Evolutionary conservation across 2,329 filamentous ascomycete genomes (phyloP).

Genomic region (Fusarium verrucosum): DNA sequence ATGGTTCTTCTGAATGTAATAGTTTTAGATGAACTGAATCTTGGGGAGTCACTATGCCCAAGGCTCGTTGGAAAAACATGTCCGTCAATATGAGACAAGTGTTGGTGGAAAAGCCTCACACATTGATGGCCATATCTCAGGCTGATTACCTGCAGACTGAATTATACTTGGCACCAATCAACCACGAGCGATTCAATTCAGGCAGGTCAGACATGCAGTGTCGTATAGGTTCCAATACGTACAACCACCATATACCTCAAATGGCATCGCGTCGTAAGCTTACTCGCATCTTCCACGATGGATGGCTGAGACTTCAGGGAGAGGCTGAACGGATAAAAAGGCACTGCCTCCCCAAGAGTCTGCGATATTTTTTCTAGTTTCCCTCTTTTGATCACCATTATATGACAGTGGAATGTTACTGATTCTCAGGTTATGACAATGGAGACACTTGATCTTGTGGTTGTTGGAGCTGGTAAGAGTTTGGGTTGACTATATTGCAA

Average conservation of each 20-base stretch:
- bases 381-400: not conserved
- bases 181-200: not conserved
- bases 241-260: not conserved
- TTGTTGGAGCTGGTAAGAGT: conserved; percentile 62
- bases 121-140: too few relatives aligned
- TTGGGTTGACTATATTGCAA: conserved; percentile 9
- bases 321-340: not conserved
- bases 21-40: too few relatives aligned
- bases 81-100: too few relatives aligned
- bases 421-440: conserved; percentile 37
- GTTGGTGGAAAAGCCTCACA: too few relatives aligned
- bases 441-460: conserved; percentile 58
- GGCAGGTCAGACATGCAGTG: not conserved
- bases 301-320: not conserved
- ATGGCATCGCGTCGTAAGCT: not conserved
- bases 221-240: not conserved
- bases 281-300: not conserved
- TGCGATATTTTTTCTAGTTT: not conserved
- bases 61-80: too few relatives aligned
- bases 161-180: not conserved
- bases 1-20: too few relatives aligned
- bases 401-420: not conserved
- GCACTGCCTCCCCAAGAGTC: not conserved
- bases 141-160: too few relatives aligned
- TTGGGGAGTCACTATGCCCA: too few relatives aligned